Percentiles rank a stretch among this genome's conserved stretches.
Conservation (phyloP, 2,329 filamentous ascomycete species). For the Fusarium torulosum region DNA sequence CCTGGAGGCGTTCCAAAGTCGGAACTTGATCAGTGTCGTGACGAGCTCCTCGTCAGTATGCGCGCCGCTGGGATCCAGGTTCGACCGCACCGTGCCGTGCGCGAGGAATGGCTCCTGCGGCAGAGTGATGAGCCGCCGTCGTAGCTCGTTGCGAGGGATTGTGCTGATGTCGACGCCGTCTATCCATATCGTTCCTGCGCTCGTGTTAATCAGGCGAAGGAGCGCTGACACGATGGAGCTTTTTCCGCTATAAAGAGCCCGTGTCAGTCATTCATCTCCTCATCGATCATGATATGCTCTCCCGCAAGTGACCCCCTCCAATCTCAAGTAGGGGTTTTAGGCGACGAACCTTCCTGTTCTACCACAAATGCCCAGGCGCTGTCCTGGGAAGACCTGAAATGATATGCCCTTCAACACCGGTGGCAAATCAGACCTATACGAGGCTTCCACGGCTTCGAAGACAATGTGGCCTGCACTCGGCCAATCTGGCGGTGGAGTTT, state of each 20-base stretch:
- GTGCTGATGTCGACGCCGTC: constrained; percentile 2
- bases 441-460: constrained; percentile 69
- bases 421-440: constrained; percentile 18
- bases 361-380: constrained; percentile 29
- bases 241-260: constrained; percentile 8
- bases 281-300: constrained; percentile 61
- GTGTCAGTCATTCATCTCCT: constrained; percentile 40
- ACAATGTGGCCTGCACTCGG: constrained; percentile 83
- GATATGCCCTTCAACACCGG: constrained; percentile 22
- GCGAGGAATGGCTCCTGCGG: constrained; percentile 8
- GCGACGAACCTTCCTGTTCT: constrained; percentile 28
- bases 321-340: constrained; percentile 9
- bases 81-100: constrained; percentile 5
- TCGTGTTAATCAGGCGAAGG: constrained; percentile 7
- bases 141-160: constrained; percentile 9
- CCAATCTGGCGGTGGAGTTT: constrained; percentile 77
- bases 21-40: constrained; percentile 9
- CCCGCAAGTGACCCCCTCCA: constrained; percentile 35
- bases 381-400: constrained; percentile 20
- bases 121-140: constrained; percentile 7
- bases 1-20: constrained; percentile 13
- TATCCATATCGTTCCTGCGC: constrained; percentile 1
- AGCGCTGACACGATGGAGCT: constrained; percentile 4
- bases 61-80: constrained; percentile 3
- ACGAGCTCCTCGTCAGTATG: constrained; percentile 11